Percentiles rank a stretch among this genome's conserved stretches.
Conservation (phyloP, 768 basidiomycete species). For the Hemileccinum rubropunctum region DNA sequence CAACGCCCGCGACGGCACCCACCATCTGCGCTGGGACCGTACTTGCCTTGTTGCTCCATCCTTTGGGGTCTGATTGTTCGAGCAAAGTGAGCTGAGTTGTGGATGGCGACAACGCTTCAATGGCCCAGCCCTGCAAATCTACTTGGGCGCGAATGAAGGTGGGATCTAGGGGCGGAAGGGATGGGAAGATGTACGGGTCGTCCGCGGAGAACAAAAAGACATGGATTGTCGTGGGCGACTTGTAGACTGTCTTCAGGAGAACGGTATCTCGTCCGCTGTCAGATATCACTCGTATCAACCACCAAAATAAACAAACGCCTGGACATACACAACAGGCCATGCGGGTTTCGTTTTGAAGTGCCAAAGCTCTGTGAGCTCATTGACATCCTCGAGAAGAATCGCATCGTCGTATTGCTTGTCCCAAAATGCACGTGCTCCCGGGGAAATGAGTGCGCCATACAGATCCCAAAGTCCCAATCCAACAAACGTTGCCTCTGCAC, state of each 20-base stretch:
- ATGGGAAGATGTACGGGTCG: slow-evolving; percentile 82
- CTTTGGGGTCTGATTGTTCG: slow-evolving; percentile 96
- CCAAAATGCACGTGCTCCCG: slow-evolving; percentile 81
- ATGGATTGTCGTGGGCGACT: slow-evolving; percentile 92
- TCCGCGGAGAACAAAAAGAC: slow-evolving; percentile 95
- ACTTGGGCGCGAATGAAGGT: slow-evolving; percentile 90
- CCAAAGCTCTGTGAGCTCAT: slow-evolving; percentile 90
- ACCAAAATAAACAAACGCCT: slow-evolving; percentile 9
- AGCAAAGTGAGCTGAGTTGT: slow-evolving; percentile 92
- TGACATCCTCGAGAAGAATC: slow-evolving; percentile 81
- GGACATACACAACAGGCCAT: slow-evolving; percentile 87
- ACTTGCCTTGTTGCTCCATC: slow-evolving; percentile 88
- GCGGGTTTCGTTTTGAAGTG: slow-evolving; percentile 87
- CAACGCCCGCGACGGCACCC: slow-evolving; percentile 81
- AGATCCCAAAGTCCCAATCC: slow-evolving; percentile 96
- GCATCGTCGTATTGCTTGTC: slow-evolving; percentile 91
- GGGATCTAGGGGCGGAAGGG: slow-evolving; percentile 61
- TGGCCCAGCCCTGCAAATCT: slow-evolving; percentile 98
- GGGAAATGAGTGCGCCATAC: slow-evolving; percentile 82
- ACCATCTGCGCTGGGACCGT: slow-evolving; percentile 96
- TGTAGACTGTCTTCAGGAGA: slow-evolving; percentile 93
- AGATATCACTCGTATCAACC: slow-evolving; percentile 2
- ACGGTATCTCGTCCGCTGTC: slow-evolving; percentile 85
- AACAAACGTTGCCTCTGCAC: slow-evolving; percentile 96
- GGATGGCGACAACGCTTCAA: slow-evolving; percentile 91